Conservation (phyloP, 2,329 filamentous ascomycete genomes). For the Colletotrichum orbiculare region DNA sequence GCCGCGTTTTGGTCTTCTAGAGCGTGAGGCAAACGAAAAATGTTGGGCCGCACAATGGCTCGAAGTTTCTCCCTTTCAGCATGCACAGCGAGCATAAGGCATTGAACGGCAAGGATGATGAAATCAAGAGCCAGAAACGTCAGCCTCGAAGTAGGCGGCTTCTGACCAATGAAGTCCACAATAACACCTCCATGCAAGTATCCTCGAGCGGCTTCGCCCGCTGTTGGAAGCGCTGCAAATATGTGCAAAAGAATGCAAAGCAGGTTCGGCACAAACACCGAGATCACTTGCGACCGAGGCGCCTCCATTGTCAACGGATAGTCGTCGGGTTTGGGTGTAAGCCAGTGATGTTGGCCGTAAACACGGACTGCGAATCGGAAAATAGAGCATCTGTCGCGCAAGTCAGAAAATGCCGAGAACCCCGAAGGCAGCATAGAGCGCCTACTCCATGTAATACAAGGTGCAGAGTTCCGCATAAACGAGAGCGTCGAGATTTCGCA, state of each 20-base stretch:
- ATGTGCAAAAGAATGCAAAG: constrained; percentile 71
- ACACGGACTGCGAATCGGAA: constrained; percentile 70
- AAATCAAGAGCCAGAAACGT: constrained; percentile 67
- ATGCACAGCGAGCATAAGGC: constrained; percentile 72
- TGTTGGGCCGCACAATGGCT: constrained; percentile 44
- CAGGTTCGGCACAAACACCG: constrained; percentile 68
- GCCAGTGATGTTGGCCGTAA: constrained; percentile 70
- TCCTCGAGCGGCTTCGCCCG: constrained; percentile 70
- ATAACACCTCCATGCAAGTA: constrained; percentile 76
- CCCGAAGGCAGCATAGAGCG: not conserved
- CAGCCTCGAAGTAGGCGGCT: constrained; percentile 67
- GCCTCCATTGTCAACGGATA: constrained; percentile 67
- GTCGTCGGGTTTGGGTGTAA: constrained; percentile 70
- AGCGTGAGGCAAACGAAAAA: constrained; percentile 23
- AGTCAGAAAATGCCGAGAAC: constrained; percentile 33
- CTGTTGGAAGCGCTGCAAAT: constrained; percentile 63
- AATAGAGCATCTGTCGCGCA: constrained; percentile 67
- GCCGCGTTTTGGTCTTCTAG: constrained; percentile 17
- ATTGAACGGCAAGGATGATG: constrained; percentile 67
- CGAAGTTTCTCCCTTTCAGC: constrained; percentile 68
- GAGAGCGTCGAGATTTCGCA: constrained; percentile 70
- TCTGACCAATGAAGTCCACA: constrained; percentile 76
- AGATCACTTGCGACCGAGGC: constrained; percentile 65
- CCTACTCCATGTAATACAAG: constrained; percentile 78
- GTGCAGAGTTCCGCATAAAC: constrained; percentile 73